Conservation (phyloP, 345 rosid species). For the Populus alba region DNA sequence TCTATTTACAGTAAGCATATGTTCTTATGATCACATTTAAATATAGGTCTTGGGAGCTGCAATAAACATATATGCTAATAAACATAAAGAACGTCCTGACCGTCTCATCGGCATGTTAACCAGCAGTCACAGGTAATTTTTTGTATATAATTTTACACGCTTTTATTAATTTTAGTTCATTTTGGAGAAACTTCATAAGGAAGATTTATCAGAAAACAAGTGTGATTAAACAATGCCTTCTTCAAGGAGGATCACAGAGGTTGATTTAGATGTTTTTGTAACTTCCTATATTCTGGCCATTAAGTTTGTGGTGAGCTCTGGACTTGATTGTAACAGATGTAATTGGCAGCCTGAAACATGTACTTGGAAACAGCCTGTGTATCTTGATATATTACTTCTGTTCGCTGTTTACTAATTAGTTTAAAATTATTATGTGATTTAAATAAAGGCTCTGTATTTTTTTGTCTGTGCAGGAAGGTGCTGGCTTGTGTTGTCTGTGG, state of each 20-base stretch:
- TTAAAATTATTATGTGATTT: too few relatives aligned
- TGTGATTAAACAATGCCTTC: not conserved
- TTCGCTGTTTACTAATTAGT: too few relatives aligned
- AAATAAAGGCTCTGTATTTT: not conserved
- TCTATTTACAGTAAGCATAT: not conserved
- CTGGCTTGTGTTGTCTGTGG: conserved; percentile 97
- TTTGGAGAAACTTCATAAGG: not conserved
- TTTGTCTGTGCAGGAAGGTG: conserved; percentile 67
- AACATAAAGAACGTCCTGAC: conserved; percentile 96
- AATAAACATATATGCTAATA: conserved; percentile 88
- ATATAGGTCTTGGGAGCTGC: conserved; percentile 92
- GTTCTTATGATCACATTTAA: conserved; percentile 11
- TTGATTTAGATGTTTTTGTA: not conserved
- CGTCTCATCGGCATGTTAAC: conserved; percentile 95
- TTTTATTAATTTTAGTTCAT: not conserved
- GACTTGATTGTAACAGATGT: not conserved
- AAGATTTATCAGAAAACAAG: not conserved
- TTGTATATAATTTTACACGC: not conserved
- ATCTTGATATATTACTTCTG: too few relatives aligned
- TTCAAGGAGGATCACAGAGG: not conserved
- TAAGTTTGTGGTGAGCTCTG: not conserved
- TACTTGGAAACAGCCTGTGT: too few relatives aligned
- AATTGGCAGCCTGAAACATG: not conserved
- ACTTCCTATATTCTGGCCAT: not conserved
- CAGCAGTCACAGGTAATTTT: conserved; percentile 84